Conservation (phyloP, 768 basidiomycete genomes). For the Rossbeevera mucosa region DNA sequence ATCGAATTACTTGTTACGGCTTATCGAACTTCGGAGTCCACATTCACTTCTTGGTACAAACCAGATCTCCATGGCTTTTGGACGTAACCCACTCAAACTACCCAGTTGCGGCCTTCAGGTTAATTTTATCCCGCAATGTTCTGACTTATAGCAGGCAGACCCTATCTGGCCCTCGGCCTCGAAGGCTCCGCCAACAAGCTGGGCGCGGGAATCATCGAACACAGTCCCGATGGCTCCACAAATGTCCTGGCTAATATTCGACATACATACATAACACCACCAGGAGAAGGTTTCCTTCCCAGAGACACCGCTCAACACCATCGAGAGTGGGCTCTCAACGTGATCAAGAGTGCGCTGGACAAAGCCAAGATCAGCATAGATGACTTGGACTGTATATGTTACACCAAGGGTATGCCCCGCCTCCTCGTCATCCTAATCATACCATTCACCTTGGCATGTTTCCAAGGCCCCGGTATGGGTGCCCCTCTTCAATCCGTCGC, state of each 20-base stretch:
- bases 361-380: conserved; percentile 66
- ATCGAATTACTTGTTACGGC: no score
- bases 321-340: conserved; percentile 82
- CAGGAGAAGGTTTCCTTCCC: conserved; percentile 96
- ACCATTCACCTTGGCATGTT: neutral
- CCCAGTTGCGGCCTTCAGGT: conserved; percentile 29
- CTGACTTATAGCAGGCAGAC: conserved; percentile 43
- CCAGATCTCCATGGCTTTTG: no score
- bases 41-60: no score
- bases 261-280: conserved; percentile 98
- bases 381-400: conserved; percentile 92
- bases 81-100: conserved; percentile 25
- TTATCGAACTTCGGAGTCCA: no score
- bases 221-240: conserved; percentile 66
- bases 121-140: conserved; percentile 6
- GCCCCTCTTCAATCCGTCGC: conserved; percentile 94
- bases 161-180: conserved; percentile 86
- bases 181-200: conserved; percentile 99
- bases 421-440: neutral
- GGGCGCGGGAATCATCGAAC: conserved; percentile 88
- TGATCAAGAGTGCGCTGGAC: conserved; percentile 72
- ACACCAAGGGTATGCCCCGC: conserved; percentile 75
- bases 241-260: conserved; percentile 86
- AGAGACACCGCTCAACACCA: conserved; percentile 95
- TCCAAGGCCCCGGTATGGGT: conserved; percentile 96